Base-by-base conservation (phyloP, 768 basidiomycete species). In the Lactarius evosmus region DNA sequence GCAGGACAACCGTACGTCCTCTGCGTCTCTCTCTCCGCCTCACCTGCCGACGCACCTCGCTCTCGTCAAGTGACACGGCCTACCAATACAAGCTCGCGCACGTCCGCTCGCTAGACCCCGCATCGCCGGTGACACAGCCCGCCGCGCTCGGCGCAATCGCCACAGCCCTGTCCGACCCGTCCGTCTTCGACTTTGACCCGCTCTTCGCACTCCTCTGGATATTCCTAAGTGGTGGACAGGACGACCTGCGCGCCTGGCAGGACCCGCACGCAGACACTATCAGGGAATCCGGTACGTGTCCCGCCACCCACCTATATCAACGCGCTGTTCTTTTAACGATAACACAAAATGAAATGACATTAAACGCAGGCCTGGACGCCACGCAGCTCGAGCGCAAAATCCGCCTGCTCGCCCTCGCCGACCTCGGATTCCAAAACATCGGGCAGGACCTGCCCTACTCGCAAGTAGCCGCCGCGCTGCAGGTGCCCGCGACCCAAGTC, bases 151-250 rank as follows among this genome's bases (percentile, higher is more conserved):
- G 85, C 36, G 75, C 82, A 36, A 85, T 92, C 65, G 80, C 83
- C 7, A 76, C 82, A 11, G 86, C 89, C 17, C 80, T 93, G 30
- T 82, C 85, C 38, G 78, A 86, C 40, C 86, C 88, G 4, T 76
- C 77, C 19, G 73, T 89, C 63, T 90, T 93, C 74, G 87, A 95
- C 75, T 90, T 93, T 70, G 91, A 89, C 71, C 85, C 86, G 38
- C 78, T 92, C 11, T 93, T 88, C 73, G 74, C 83, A 27, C 83
- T 93, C 25, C 76, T 93, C 27, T 85, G 85, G 62, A 80, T 92
- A 67, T 91, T 91, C 78, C 77, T 90, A 40, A 85, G 78, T 65
- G 79, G 80, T 27, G 86, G 86, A 3, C 74, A 91, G 0, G 54
- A 79, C 27, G 85, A 91, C 63, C 88, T 46, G 22, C 44, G 25